phyloP scores from a whole-genome alignment of 768 basidiomycete genomes.

The Porphyrellus cyaneotinctus region DNA sequence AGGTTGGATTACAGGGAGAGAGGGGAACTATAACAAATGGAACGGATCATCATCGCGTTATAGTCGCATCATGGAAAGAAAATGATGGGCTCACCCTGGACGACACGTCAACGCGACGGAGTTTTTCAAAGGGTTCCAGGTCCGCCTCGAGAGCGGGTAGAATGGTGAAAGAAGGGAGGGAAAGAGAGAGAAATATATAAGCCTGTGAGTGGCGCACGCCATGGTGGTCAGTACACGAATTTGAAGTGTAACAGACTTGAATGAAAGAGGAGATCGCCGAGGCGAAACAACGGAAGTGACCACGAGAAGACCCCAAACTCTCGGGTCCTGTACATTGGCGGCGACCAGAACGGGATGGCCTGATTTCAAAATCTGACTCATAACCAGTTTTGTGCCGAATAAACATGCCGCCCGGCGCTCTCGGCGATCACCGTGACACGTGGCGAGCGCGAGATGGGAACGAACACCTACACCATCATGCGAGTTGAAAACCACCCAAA shows the following conservation, averaged over 20 bases:
- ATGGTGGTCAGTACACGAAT: slow-evolving; percentile 18
- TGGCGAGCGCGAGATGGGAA: neutral
- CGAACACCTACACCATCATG: slow-evolving; percentile 55
- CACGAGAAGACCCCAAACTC: neutral
- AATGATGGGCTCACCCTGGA: slow-evolving; percentile 23
- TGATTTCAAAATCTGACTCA: slow-evolving; percentile 19
- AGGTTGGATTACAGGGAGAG: slow-evolving; percentile 22
- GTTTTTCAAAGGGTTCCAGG: slow-evolving; percentile 56
- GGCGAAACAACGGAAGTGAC: slow-evolving; percentile 1
- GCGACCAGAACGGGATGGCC: slow-evolving; percentile 15
- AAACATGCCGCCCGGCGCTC: neutral
- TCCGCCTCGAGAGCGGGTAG: slow-evolving; percentile 59
- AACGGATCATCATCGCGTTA: neutral
- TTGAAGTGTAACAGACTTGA: neutral
- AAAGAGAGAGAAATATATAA: slow-evolving; percentile 48
- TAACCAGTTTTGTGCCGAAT: slow-evolving; percentile 10
- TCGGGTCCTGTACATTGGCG: slow-evolving; percentile 3
- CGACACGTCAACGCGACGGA: slow-evolving; percentile 42
- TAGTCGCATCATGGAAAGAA: neutral
- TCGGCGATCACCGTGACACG: slow-evolving; percentile 3
- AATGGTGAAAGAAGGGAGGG: slow-evolving; percentile 42
- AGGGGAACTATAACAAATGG: slow-evolving; percentile 10
- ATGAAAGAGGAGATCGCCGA: slow-evolving; percentile 17
- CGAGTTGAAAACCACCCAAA: slow-evolving; percentile 56
- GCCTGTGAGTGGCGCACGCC: slow-evolving; percentile 42